Evolutionary conservation across 139 green algal species (phyloP), one percentile per base, ranked within the genome.

Genomic region (Coelastrella sp.): DNA sequence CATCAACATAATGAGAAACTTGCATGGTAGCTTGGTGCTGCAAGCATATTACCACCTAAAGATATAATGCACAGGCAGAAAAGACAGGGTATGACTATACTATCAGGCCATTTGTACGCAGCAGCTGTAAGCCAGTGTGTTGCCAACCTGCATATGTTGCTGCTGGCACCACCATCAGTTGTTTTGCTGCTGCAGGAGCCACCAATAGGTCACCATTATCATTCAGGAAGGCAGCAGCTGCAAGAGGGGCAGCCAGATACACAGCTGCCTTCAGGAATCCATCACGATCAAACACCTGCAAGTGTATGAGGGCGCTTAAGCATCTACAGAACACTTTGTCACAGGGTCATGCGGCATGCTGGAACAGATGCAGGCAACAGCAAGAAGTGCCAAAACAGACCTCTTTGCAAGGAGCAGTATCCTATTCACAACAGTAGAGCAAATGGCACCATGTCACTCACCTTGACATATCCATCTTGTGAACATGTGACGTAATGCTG

Each of bases 401-500:
- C n/a, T n/a, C n/a, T n/a, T n/a, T n/a, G n/a, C n/a, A n/a, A n/a
- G n/a, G n/a, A n/a, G n/a, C n/a, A n/a, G n/a, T 15, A 57, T 11
- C 48, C 17, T 57, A 57, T 57, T 23, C 48, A 11, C 17, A 57
- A 15, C 13, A 57, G 2, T 23, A 57, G 17, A 57, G 13, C 48
- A 57, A 4, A 57, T 11, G 48, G 48, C n/a, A n/a, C 17, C 69
- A 21, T 5, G 35, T 43, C 17, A 4, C 41, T 45, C 45, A 81
- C 73, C 73, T 81, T 81, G 50, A 81, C 50, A 35, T 67, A 81
- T 19, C 73, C 73, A 41, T 81, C 73, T 41, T 41, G 37, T 6
- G 50, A 68, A 25, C 30, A 43, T 27, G 73, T 81, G 30, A 81
- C 48, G 51, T 67, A 81, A 60, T 81, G 73, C 30, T 81, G 73